Percentiles rank a stretch among this genome's conserved stretches.
Conservation (phyloP, 2,329 filamentous ascomycete genomes). For the Leptographium flavum region DNA sequence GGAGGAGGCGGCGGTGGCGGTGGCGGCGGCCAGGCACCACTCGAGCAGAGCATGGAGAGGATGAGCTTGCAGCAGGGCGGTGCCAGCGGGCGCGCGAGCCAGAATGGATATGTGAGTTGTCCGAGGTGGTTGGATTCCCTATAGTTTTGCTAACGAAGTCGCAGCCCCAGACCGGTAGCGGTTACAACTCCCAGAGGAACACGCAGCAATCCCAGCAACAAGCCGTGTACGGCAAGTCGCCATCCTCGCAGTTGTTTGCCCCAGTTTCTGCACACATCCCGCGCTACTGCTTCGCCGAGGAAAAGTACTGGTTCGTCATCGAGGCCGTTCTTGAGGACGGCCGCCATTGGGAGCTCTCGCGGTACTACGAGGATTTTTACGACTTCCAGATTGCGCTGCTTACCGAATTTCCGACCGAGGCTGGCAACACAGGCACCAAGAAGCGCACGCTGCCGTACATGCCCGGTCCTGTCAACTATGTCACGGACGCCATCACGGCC, state of each 20-base stretch:
- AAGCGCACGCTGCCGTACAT: constrained; percentile 86
- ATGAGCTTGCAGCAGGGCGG: constrained; percentile 55
- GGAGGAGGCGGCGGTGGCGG: constrained; percentile 30
- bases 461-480: constrained; percentile 94
- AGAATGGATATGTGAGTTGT: constrained; percentile 32
- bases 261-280: constrained; percentile 77
- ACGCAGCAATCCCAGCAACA: constrained; percentile 14
- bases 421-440: constrained; percentile 68
- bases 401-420: constrained; percentile 82
- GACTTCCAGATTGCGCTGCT: constrained; percentile 95
- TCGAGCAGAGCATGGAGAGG: constrained; percentile 61
- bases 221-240: constrained; percentile 21
- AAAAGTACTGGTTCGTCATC: constrained; percentile 98
- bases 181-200: constrained; percentile 18
- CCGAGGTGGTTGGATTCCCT: too few species aligned
- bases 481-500: constrained; percentile 95
- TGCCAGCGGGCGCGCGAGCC: constrained; percentile 28
- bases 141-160: neutral
- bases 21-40: constrained; percentile 26
- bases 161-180: constrained; percentile 20
- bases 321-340: constrained; percentile 85
- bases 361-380: constrained; percentile 98
- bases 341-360: constrained; percentile 79
- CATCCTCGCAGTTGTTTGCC: constrained; percentile 47
- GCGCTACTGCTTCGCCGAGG: constrained; percentile 87